Base-by-base conservation (phyloP, 257 asterid genomes). In the Craterostigma plantagineum region DNA sequence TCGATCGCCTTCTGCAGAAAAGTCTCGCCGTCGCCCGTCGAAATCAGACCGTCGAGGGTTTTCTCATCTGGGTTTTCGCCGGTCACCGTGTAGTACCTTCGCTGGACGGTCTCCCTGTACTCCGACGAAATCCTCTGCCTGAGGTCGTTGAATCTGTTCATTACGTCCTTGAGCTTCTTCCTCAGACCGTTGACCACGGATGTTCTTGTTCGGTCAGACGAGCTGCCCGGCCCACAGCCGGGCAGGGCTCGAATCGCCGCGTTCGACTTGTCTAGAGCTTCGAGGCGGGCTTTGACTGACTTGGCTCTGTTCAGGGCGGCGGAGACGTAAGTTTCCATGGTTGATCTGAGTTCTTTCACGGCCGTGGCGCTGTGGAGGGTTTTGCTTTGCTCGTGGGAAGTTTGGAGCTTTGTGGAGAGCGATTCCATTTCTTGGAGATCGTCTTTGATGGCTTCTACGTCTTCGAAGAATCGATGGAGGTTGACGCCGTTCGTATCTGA, bases 1-100 rank as follows among this genome's bases (percentile, higher is more conserved):
- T 71, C 81, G 11, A 77, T 77, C 59, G 91, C 91, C 75, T 74
- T 73, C 68, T 73, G 85, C 14, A 77, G 46, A 16, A 77, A 73
- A 9, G 67, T 62, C 61, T 76, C 87, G 44, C 87, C 71, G 50
- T 76, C 72, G 11, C 87, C 87, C 1, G 87, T 76, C 10, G 69
- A 75, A 9, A 76, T 76, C 39, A 76, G 50, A 8, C 42, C 45
- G 33, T 76, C 87, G 10, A 76, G 56, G 7, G 57, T 30, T 18
- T 60, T 61, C 58, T 76, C 87, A 11, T 68, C 78, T 0, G 87
- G 76, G 55, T 69, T 76, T 40, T 76, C 87, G 9, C 87, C 87
- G 0, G 87, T 76, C 16, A 76, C 81, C 1, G 87, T 76, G 59
- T 53, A 76, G 61, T 72, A 76, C 38, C 81, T 48, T 23, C 80